phyloP scores from a whole-genome alignment of 768 basidiomycete genomes.

The Mycena vulgaris region DNA sequence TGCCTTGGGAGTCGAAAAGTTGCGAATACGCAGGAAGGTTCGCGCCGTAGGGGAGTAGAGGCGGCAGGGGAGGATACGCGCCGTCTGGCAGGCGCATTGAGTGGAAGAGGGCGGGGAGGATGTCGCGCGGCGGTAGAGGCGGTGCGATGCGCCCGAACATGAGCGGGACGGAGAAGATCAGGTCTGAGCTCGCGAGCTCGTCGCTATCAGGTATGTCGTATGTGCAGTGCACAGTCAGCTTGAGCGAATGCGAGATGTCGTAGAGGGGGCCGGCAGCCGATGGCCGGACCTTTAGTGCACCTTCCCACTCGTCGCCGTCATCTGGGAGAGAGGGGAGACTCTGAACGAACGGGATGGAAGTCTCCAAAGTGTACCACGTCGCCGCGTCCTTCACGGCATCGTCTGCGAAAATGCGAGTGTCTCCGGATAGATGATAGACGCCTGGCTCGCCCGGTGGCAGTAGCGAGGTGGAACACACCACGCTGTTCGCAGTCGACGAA shows the following conservation, averaged over 20 bases:
- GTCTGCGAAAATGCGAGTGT: constrained; percentile 65
- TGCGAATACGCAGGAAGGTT: constrained; percentile 84
- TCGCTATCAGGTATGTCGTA: constrained; percentile 64
- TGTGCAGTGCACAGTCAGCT: constrained; percentile 47
- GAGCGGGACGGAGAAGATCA: constrained; percentile 66
- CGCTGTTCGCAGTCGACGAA: constrained; percentile 42
- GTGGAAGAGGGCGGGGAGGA: constrained; percentile 31
- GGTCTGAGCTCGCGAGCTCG: constrained; percentile 49
- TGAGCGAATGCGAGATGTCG: constrained; percentile 55
- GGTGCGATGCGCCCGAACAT: constrained; percentile 63
- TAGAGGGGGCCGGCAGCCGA: constrained; percentile 66
- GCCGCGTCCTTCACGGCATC: constrained; percentile 52
- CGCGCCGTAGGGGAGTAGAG: constrained; percentile 38
- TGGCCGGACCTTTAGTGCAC: constrained; percentile 58
- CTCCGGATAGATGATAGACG: constrained; percentile 62
- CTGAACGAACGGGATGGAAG: constrained; percentile 64
- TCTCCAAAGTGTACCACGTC: constrained; percentile 75
- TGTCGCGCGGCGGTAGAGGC: constrained; percentile 40
- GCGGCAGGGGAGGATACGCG: constrained; percentile 28
- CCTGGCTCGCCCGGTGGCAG: constrained; percentile 64
- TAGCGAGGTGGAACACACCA: constrained; percentile 61
- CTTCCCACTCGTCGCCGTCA: constrained; percentile 56
- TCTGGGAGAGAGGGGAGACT: constrained; percentile 42
- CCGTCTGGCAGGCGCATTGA: constrained; percentile 36
- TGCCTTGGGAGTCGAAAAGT: constrained; percentile 81